Base-by-base conservation (phyloP, 768 basidiomycete genomes). In the Lentinus tigrinus region DNA sequence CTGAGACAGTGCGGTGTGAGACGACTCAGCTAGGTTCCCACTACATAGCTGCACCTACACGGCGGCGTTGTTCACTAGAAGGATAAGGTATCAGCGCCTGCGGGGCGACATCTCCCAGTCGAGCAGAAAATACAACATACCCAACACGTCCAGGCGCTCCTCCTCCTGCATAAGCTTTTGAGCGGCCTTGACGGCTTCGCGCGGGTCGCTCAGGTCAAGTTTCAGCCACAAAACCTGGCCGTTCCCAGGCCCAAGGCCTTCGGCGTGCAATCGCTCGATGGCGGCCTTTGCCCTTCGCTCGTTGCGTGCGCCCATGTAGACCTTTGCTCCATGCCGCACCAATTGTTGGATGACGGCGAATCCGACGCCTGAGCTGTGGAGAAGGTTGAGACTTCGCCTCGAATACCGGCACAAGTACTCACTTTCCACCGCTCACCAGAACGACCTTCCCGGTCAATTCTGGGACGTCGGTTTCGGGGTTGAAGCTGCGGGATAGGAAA, bases 341-440 rank as follows among this genome's bases (percentile, higher is more conserved):
- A 88, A 78, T 60, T 79, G 77, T 51, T 76, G 74, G 19, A 83
- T 76, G 0, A 81, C 85, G 0, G 74, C 74, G 60, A 76, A 79
- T 0, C 85, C 85, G 16, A 83, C 74, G 1, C 83, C 81, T 0
- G 74, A 64, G 46, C 80, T 82, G n/a, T 51, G 11, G 24, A 13
- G 11, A 28, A 37, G 11, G 4, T 16, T 17, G 21, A 26, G 21
- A 13, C 21, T 36, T 21, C 19, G 31, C 11, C 11, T 2, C 5
- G 37, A 27, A 10, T 1, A 23, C 3, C 19, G 4, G 38, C 16
- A 5, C 1, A 36, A 3, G 16, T 1, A 48, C 38, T 3, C 36
- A 84, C 81, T 85, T 85, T 61, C 78, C 82, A 16, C 84, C 85
- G 0, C 84, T 85, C 19, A 87, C 79, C 39, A 85, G 69, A 44